Percentiles rank a stretch among this genome's conserved stretches.
Conservation (phyloP, 2,329 filamentous ascomycete species). For the Neofusicoccum ribis region DNA sequence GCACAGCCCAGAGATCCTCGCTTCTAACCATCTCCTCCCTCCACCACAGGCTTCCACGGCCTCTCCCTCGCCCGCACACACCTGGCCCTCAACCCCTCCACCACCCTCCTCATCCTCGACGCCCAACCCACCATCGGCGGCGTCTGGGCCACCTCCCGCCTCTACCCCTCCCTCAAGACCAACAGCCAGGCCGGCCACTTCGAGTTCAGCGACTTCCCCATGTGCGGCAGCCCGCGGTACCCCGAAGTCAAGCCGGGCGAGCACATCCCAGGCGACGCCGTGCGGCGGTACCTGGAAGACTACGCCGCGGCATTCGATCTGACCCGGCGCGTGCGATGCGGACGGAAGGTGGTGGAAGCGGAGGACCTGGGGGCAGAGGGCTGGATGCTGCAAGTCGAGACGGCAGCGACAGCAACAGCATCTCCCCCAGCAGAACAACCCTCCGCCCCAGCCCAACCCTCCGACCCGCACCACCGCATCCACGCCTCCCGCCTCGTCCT, state of each 20-base stretch:
- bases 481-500: slow-evolving; percentile 56
- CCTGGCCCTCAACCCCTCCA: slow-evolving; percentile 42
- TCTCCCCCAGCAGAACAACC: too few species aligned
- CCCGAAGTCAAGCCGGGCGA: slow-evolving; percentile 46
- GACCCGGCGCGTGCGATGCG: slow-evolving; percentile 48
- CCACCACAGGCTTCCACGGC: slow-evolving; percentile 39
- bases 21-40: too few species aligned
- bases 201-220: slow-evolving; percentile 41
- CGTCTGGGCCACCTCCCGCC: slow-evolving; percentile 43
- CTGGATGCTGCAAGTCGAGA: slow-evolving; percentile 25
- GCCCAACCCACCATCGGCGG: slow-evolving; percentile 42
- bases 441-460: too few species aligned
- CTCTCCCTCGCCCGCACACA: slow-evolving; percentile 51
- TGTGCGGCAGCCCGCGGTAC: slow-evolving; percentile 21
- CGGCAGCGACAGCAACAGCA: too few species aligned
- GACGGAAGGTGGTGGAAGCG: slow-evolving; percentile 52
- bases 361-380: slow-evolving; percentile 43
- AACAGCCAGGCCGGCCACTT: slow-evolving; percentile 45
- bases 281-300: slow-evolving; percentile 59
- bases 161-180: slow-evolving; percentile 46
- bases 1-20: too few species aligned
- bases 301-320: slow-evolving; percentile 52
- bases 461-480: slow-evolving; percentile 22
- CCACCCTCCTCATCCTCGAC: slow-evolving; percentile 48
- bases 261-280: slow-evolving; percentile 60